Conservation (phyloP, 495 filamentous ascomycete species). For the Immersiella caudata region DNA sequence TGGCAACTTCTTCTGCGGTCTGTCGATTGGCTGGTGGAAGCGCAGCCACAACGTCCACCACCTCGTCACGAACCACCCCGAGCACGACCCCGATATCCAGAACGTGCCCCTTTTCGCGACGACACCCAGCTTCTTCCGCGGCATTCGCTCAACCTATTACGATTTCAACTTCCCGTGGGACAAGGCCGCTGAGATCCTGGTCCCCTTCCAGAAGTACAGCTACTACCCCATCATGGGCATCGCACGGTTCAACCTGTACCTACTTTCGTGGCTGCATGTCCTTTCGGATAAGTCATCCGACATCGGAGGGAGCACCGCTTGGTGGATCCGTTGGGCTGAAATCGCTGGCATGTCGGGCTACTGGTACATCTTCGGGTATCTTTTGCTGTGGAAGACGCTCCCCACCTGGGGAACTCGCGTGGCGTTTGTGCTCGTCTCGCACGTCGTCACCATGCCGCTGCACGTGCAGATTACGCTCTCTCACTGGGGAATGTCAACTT, state of each 20-base stretch:
- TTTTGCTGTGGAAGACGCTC: constrained; percentile 46
- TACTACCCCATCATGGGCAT: constrained; percentile 58
- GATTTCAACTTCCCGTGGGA: constrained; percentile 52
- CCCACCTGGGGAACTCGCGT: constrained; percentile 48
- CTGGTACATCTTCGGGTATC: constrained; percentile 51
- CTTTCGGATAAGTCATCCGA: constrained; percentile 36
- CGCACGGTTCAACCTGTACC: constrained; percentile 55
- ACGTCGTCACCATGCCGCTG: constrained; percentile 52
- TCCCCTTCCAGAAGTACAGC: constrained; percentile 50
- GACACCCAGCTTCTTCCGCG: constrained; percentile 49
- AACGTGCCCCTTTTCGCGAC: constrained; percentile 55
- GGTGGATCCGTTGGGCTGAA: constrained; percentile 53
- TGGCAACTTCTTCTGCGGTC: constrained; percentile 52
- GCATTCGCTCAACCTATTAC: constrained; percentile 48
- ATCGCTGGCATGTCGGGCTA: constrained; percentile 47
- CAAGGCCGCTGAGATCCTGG: constrained; percentile 41
- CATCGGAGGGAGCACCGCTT: constrained; percentile 42
- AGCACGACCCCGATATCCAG: constrained; percentile 57
- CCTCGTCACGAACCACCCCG: constrained; percentile 53
- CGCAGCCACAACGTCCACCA: constrained; percentile 58
- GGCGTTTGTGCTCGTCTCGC: constrained; percentile 50
- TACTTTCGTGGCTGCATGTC: constrained; percentile 51
- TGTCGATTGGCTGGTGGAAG: constrained; percentile 58
- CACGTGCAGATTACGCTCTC: constrained; percentile 58
- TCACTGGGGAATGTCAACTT: constrained; percentile 54